Percentiles rank a stretch among this genome's conserved stretches.
These are phyloP conservation scores for Ascochyta fabae DNA, from an alignment of 2,329 filamentous ascomycete species.

Conservation along the genomic window DNA sequence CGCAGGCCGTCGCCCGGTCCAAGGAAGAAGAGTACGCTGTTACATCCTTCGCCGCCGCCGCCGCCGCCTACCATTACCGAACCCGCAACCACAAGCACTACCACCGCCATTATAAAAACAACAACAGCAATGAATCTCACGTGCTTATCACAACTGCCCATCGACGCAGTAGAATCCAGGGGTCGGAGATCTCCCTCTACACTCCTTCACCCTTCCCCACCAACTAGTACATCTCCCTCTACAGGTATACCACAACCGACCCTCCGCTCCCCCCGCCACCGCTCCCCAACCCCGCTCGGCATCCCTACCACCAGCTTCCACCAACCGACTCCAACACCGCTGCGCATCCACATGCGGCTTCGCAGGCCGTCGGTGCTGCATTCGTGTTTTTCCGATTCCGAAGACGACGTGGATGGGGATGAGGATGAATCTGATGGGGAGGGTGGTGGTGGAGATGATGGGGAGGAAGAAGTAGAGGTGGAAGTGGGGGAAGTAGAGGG, in stretches of 20 bases:
- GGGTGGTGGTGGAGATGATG: too few relatives aligned
- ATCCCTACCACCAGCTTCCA: constrained; percentile 7
- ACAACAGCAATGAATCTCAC: too few relatives aligned
- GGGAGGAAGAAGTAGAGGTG: too few relatives aligned
- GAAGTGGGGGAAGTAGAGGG: too few relatives aligned
- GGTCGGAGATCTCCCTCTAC: not conserved
- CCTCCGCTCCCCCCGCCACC: constrained; percentile 19
- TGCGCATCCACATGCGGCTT: not conserved
- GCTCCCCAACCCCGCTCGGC: constrained; percentile 19
- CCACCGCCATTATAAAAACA: too few relatives aligned
- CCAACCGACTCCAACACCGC: not conserved
- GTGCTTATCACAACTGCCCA: too few relatives aligned
- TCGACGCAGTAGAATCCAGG: not conserved
- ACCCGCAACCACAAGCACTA: too few relatives aligned
- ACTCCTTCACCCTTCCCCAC: not conserved
- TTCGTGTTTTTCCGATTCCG: constrained; percentile 17
- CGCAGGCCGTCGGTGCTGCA: constrained; percentile 12
- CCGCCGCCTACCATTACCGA: not conserved
- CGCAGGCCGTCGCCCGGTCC: not conserved
- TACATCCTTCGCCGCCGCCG: constrained; percentile 3
- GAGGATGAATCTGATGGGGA: not conserved
- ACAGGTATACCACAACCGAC: too few relatives aligned
- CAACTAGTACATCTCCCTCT: not conserved
- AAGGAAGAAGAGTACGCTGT: constrained; percentile 2
- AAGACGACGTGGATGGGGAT: not conserved